Base-by-base conservation (phyloP, 2,329 filamentous ascomycete genomes). In the Aspergillus novoparasiticus region DNA sequence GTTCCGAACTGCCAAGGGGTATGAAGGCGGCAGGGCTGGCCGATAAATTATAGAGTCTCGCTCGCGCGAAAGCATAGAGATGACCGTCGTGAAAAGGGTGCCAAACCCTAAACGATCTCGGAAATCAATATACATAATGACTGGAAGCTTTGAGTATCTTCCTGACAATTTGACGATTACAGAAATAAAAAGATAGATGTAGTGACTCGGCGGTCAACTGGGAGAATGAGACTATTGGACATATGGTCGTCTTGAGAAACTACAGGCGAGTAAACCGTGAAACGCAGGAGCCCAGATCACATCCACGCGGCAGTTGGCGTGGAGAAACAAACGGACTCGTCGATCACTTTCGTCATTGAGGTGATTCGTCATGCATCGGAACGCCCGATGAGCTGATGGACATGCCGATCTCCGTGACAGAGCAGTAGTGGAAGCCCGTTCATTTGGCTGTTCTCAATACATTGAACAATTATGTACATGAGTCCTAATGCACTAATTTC, bases 1-100 rank as follows among this genome's bases (percentile, higher is more conserved):
- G 62, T 77, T 80, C 43, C 76, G 75, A 19, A 82, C 80, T 11
- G 79, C 80, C 53, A 81, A 65, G 2, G 80, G 80, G 66, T 81
- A 82, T 1, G 80, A 81, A 6, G 80, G 80, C 10, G 80, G 79
- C 28, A 72, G 64, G 6, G 75, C 69, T 26, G 75, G 74, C 14
- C 66, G 63, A 62, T 75, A 63, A 3, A 39, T 62, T 50, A 75
- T 36, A 21, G 43, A 39, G 6, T 58, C 28, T 14, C 53, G 61
- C 32, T 64, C 60, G 9, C 53, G 53, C 19, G 59, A 60, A 23
- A 70, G 57, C 9, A 66, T 32, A 4, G 69, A 67, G 9, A 73
- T 57, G 0, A 68, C 26, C 19, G 66, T 65, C n/a, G 70, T 64
- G 14, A 66, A 68, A 2, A 76, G 64, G 14, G 69, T 71, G 10